A percentile compares a stretch with the other conserved stretches of the same genome.
These are phyloP conservation scores for Coniosporium uncinatum DNA, from an alignment of 2,329 filamentous ascomycete species.

Conservation along the genomic window DNA sequence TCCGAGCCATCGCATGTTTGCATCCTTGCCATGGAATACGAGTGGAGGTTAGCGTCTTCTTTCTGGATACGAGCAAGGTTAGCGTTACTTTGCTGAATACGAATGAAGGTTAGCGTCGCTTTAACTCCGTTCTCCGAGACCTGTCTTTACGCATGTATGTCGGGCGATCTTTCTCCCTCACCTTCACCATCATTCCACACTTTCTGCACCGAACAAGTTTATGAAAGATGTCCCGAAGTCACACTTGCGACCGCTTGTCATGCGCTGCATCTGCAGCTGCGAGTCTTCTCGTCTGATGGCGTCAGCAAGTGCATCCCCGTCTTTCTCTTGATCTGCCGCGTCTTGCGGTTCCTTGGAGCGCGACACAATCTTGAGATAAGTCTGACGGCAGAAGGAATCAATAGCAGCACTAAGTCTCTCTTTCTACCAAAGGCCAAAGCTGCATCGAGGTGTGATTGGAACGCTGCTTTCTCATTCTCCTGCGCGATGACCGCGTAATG, in stretches of 20 bases:
- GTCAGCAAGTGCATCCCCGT: background rate
- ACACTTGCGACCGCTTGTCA: background rate
- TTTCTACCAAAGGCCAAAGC: conserved; percentile 1
- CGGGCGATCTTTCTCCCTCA: no score
- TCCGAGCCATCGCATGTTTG: no score
- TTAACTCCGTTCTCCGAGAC: no score
- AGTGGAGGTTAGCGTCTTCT: no score
- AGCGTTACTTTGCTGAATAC: no score
- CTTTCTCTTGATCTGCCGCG: background rate
- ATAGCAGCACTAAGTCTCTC: background rate
- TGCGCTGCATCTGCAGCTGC: background rate
- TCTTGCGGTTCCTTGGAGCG: background rate
- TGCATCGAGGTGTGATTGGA: conserved; percentile 1
- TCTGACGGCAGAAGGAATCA: background rate
- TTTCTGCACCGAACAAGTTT: background rate
- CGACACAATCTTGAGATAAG: background rate
- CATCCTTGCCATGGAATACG: no score
- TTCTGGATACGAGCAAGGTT: no score
- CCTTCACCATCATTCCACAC: no score
- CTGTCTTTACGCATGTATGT: no score
- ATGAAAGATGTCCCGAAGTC: background rate
- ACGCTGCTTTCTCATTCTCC: conserved; percentile 2
- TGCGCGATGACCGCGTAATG: conserved; percentile 13
- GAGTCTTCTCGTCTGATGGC: background rate
- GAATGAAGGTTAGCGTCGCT: no score